Percentiles rank a stretch among this genome's conserved stretches.
Evolutionary conservation across 163 green algal species (phyloP).

Genomic region (Scenedesmus sp.): DNA sequence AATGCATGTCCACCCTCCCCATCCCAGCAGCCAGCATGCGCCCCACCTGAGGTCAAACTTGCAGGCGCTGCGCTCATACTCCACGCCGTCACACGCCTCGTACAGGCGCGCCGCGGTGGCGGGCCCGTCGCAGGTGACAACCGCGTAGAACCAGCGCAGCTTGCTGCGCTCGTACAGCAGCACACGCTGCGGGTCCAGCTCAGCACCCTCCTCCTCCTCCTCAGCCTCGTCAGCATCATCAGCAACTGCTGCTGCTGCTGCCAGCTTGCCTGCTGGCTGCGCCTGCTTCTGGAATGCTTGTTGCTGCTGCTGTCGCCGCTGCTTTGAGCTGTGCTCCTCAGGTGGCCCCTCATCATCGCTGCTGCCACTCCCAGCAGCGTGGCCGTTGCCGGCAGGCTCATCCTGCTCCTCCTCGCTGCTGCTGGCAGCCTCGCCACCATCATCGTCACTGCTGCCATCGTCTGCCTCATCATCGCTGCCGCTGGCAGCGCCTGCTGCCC

Average conservation of each 20-base stretch:
- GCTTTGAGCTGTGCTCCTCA: conserved; percentile 32
- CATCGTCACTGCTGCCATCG: background rate
- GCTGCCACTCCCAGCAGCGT: background rate
- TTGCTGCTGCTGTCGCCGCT: conserved; percentile 33
- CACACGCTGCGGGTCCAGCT: conserved; percentile 73
- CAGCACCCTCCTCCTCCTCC: conserved; percentile 39
- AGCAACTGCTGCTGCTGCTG: background rate
- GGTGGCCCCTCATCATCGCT: conserved; percentile 16
- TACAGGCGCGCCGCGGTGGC: conserved; percentile 81
- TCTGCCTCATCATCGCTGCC: background rate
- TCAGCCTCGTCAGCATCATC: conserved; percentile 32
- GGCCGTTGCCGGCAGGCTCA: background rate
- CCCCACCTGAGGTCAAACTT: conserved; percentile 91
- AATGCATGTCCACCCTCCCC: background rate
- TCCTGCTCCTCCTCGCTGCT: background rate
- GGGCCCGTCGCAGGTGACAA: conserved; percentile 84
- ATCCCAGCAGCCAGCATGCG: background rate
- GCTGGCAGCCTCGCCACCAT: background rate
- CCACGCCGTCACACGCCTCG: conserved; percentile 87
- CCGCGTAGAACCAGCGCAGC: conserved; percentile 92
- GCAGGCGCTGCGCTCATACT: conserved; percentile 88
- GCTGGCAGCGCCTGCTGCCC: background rate
- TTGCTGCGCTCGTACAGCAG: conserved; percentile 85
- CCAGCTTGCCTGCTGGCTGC: background rate
- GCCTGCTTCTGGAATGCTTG: conserved; percentile 34